A percentile compares a stretch with the other conserved stretches of the same genome.
These are phyloP conservation scores for Linnemannia schmuckeri DNA, from an alignment of 192 early-diverging fungal genomes.

Conservation along the genomic window DNA sequence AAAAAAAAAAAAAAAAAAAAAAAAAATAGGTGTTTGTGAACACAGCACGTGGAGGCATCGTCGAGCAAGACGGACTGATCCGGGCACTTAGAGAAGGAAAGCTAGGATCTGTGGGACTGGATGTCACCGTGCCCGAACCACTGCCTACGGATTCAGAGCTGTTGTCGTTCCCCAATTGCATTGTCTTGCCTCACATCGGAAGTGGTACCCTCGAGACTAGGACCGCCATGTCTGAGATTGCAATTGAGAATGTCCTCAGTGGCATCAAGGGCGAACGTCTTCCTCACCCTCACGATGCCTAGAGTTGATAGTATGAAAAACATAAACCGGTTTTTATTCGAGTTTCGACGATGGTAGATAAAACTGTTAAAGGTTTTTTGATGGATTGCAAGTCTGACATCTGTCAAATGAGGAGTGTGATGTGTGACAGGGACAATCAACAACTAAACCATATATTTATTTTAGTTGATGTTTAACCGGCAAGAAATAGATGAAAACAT, in stretches of 20 bases:
- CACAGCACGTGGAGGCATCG: conserved; percentile 82
- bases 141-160: conserved; percentile 73
- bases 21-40: conserved; percentile 80
- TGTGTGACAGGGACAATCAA: no score
- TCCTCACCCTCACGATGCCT: conserved; percentile 45
- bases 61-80: conserved; percentile 81
- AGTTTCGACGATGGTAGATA: no score
- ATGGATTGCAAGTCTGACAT: no score
- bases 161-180: conserved; percentile 69
- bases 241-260: conserved; percentile 78
- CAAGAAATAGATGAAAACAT: no score
- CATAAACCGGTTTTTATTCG: no score
- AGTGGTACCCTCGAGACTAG: conserved; percentile 88
- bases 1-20: no score
- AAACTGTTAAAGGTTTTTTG: no score
- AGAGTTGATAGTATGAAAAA: background rate
- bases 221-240: conserved; percentile 82
- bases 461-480: no score
- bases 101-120: conserved; percentile 82
- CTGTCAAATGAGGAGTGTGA: no score
- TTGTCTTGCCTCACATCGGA: conserved; percentile 88
- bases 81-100: conserved; percentile 69
- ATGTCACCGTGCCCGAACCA: conserved; percentile 92
- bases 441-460: no score
- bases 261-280: conserved; percentile 69